Conservation (phyloP, 2,329 filamentous ascomycete species). For the Aspergillus sp. region DNA sequence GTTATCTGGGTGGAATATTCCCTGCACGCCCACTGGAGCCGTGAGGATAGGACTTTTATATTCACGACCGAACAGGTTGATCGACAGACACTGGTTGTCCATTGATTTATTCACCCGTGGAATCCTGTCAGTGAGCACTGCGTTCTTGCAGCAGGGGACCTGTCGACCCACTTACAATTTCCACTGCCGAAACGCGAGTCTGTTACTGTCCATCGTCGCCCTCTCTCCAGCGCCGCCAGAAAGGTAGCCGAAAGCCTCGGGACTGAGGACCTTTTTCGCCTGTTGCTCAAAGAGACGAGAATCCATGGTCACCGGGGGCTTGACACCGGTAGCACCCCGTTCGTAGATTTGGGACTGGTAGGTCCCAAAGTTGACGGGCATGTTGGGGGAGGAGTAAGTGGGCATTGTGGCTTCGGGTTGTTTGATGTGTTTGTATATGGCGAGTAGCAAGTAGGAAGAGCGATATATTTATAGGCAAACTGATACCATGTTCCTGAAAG, state of each 20-base stretch:
- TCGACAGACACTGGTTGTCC: conserved; percentile 42
- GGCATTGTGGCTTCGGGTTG: too few species aligned
- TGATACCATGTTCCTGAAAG: too few species aligned
- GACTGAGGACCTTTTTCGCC: conserved; percentile 46
- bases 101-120: conserved; percentile 46
- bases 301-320: conserved; percentile 55
- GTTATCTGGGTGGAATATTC: conserved; percentile 60
- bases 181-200: conserved; percentile 52
- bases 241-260: conserved; percentile 55
- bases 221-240: conserved; percentile 58
- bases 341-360: conserved; percentile 48
- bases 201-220: conserved; percentile 58
- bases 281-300: conserved; percentile 54
- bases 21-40: conserved; percentile 66
- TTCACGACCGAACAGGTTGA: conserved; percentile 48
- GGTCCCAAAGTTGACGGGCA: conserved; percentile 37
- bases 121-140: conserved; percentile 46
- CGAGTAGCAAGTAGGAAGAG: too few species aligned
- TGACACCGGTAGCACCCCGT: conserved; percentile 47
- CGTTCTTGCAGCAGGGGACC: too few species aligned
- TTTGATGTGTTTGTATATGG: too few species aligned
- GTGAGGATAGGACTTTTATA: conserved; percentile 54
- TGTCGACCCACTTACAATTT: conserved; percentile 32
- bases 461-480: too few species aligned
- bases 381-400: too few species aligned